Conservation (phyloP, 148 eudicot species). For the Mesembryanthemum crystallinum region DNA sequence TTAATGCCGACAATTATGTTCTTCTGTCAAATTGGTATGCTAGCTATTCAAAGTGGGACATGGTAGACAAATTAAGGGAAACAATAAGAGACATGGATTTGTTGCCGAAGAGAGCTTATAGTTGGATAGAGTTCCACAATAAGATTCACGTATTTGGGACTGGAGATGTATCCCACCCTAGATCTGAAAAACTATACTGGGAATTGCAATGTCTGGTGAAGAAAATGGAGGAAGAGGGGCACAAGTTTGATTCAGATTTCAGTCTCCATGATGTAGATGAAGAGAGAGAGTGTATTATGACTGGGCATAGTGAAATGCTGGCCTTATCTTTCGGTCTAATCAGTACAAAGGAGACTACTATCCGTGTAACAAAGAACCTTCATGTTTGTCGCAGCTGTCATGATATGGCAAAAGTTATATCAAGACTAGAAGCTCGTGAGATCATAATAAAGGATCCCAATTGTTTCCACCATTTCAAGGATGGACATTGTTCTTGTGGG, state of each 20-base stretch:
- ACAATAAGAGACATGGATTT: constrained; percentile 49
- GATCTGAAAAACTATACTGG: constrained; percentile 46
- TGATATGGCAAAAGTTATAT: constrained; percentile 40
- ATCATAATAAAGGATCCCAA: constrained; percentile 55
- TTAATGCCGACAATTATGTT: constrained; percentile 50
- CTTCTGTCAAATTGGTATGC: constrained; percentile 57
- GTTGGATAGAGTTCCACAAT: constrained; percentile 69
- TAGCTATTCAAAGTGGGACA: constrained; percentile 40
- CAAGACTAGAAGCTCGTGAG: constrained; percentile 39
- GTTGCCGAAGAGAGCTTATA: constrained; percentile 53
- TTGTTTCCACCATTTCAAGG: constrained; percentile 68
- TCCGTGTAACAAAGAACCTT: constrained; percentile 61
- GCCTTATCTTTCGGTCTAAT: constrained; percentile 64
- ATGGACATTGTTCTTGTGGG: constrained; percentile 66
- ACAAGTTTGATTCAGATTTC: constrained; percentile 32
- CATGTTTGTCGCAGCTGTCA: constrained; percentile 56
- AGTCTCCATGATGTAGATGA: constrained; percentile 62
- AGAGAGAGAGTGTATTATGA: constrained; percentile 49
- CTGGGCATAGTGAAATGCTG: constrained; percentile 60
- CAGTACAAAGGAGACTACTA: constrained; percentile 36
- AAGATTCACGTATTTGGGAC: constrained; percentile 71
- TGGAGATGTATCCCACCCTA: constrained; percentile 68
- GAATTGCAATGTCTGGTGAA: constrained; percentile 44
- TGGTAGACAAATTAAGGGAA: constrained; percentile 45
- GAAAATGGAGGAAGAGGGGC: constrained; percentile 39